phyloP scores from a whole-genome alignment of 805 yeast species.

The Candida michaelii region DNA sequence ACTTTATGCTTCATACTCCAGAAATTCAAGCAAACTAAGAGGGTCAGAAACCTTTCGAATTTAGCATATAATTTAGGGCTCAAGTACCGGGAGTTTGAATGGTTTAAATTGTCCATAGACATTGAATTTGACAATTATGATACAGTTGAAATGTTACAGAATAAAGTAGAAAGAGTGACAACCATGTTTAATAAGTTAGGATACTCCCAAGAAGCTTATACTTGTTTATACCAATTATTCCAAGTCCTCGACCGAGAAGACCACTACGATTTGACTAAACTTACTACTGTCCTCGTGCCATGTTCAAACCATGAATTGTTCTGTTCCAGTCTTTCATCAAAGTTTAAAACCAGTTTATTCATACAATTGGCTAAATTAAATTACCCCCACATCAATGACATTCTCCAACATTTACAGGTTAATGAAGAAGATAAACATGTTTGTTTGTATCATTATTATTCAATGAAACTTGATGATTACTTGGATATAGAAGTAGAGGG shows the following conservation, averaged over 20 bases:
- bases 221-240: background rate
- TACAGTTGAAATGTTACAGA: background rate
- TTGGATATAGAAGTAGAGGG: background rate
- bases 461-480: conserved; percentile 4
- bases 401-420: background rate
- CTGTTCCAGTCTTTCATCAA: background rate
- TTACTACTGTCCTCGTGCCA: background rate
- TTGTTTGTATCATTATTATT: conserved; percentile 9
- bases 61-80: conserved; percentile 43
- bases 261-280: background rate
- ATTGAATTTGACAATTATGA: conserved; percentile 28
- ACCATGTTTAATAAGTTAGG: background rate
- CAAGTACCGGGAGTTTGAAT: conserved; percentile 13
- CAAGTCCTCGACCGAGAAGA: background rate
- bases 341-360: conserved; percentile 14
- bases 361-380: background rate
- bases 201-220: background rate
- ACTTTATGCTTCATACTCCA: conserved; percentile 13
- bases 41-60: conserved; percentile 49
- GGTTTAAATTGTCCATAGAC: conserved; percentile 24
- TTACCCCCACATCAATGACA: background rate
- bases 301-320: background rate
- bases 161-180: background rate
- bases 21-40: conserved; percentile 30
- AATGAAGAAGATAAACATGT: background rate